These are phyloP conservation scores for Protomyces macrosporus DNA, from an alignment of 1,139 yeast genomes.

Conservation along the genomic window DNA sequence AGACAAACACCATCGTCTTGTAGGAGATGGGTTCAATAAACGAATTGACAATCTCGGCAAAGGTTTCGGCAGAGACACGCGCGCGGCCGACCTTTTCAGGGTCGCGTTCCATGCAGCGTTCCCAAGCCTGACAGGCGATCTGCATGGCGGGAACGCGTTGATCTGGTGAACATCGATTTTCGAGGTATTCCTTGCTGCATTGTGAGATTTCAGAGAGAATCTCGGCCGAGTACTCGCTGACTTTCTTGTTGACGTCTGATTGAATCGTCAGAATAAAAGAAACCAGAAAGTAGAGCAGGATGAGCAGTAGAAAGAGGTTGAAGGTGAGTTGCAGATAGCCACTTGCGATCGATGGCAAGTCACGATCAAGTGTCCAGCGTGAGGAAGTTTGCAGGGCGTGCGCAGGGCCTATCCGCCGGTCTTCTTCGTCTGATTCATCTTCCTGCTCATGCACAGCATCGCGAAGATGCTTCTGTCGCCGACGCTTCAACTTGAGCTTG, in stretches of 20 bases:
- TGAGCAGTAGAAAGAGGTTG: conserved; percentile 55
- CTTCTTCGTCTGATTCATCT: conserved; percentile 38
- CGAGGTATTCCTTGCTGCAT: conserved; percentile 64
- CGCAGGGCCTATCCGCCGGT: conserved; percentile 21
- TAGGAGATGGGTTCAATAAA: conserved; percentile 69
- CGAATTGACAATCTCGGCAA: conserved; percentile 76
- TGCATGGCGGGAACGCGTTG: conserved; percentile 65
- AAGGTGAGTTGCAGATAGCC: conserved; percentile 65
- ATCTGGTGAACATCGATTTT: conserved; percentile 61
- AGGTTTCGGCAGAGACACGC: conserved; percentile 69
- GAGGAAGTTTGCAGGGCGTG: conserved; percentile 48
- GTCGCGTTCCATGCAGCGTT: conserved; percentile 78
- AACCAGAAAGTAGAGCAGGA: conserved; percentile 52
- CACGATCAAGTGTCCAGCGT: conserved; percentile 8
- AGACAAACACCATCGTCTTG: conserved; percentile 51
- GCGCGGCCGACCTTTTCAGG: conserved; percentile 75
- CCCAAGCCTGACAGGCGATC: conserved; percentile 68
- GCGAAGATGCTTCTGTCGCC: conserved; percentile 12
- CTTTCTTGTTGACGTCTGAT: conserved; percentile 63
- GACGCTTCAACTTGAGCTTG: conserved; percentile 15
- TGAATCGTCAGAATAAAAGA: conserved; percentile 57
- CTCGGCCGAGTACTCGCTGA: conserved; percentile 48
- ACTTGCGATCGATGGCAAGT: conserved; percentile 59
- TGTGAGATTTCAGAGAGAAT: conserved; percentile 60
- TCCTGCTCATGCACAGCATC: conserved; percentile 1